Evolutionary conservation across 2,329 filamentous ascomycete genomes (phyloP).

Genomic region (Aspergillus nomiae): DNA sequence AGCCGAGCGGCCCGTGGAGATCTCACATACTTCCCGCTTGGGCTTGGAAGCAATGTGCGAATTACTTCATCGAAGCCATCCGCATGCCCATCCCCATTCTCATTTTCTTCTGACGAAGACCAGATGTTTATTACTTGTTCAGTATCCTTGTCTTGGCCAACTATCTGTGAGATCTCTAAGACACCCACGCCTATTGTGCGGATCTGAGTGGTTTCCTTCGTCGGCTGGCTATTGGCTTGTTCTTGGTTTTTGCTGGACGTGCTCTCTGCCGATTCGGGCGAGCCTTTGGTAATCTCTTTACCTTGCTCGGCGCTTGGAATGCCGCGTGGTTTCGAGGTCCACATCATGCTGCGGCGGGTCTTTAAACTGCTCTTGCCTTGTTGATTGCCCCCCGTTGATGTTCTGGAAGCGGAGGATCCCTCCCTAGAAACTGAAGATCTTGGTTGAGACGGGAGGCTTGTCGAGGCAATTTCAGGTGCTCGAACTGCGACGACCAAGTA

Average conservation of each 20-base stretch:
- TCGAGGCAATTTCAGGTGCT: conserved; percentile 53
- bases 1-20: conserved; percentile 73
- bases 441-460: conserved; percentile 24
- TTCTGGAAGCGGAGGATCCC: conserved; percentile 31
- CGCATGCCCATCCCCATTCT: conserved; percentile 60
- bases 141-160: conserved; percentile 70
- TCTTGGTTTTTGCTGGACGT: conserved; percentile 32
- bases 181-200: conserved; percentile 76
- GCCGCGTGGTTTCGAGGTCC: conserved; percentile 39
- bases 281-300: conserved; percentile 29
- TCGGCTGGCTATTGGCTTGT: conserved; percentile 22
- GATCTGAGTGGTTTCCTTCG: conserved; percentile 52
- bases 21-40: conserved; percentile 72
- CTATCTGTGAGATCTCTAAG: conserved; percentile 71
- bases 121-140: conserved; percentile 79
- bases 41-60: conserved; percentile 70
- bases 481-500: conserved; percentile 84
- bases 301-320: conserved; percentile 32
- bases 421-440: conserved; percentile 38
- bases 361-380: conserved; percentile 40
- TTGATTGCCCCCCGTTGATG: conserved; percentile 29
- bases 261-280: conserved; percentile 36
- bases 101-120: conserved; percentile 61
- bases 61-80: conserved; percentile 75
- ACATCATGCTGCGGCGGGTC: conserved; percentile 49